Conservation (phyloP, 164 flowering plant species). For the Nymphaea colorata region DNA sequence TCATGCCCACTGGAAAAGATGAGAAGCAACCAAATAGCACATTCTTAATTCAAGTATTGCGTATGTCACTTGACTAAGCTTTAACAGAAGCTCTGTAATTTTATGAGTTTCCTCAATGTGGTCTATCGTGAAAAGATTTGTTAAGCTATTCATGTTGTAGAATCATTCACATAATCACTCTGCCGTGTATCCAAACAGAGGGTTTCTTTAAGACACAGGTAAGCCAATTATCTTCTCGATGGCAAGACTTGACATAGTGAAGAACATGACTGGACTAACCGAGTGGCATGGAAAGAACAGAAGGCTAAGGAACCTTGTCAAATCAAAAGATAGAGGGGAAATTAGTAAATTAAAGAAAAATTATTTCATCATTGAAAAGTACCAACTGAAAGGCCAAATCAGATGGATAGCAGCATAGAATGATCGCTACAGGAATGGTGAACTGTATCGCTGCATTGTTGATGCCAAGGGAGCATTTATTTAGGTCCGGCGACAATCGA, state of each 20-base stretch:
- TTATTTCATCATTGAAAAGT: constrained; percentile 56
- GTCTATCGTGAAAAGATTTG: too few relatives aligned
- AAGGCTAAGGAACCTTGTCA: constrained; percentile 50
- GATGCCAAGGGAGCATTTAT: constrained; percentile 91
- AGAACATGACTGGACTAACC: constrained; percentile 86
- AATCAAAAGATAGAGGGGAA: constrained; percentile 92
- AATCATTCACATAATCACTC: too few relatives aligned
- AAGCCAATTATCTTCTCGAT: constrained; percentile 95
- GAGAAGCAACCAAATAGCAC: too few relatives aligned
- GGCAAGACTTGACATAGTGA: constrained; percentile 93
- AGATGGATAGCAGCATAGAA: constrained; percentile 96
- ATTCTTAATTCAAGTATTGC: too few relatives aligned
- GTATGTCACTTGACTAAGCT: too few relatives aligned
- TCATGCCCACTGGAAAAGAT: too few relatives aligned
- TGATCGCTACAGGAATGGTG: constrained; percentile 66
- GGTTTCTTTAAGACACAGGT: too few relatives aligned
- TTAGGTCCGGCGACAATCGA: constrained; percentile 23
- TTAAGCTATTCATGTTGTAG: too few relatives aligned
- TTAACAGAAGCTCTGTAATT: too few relatives aligned
- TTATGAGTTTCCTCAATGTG: too few relatives aligned
- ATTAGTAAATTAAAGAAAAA: constrained; percentile 74
- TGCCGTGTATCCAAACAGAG: too few relatives aligned
- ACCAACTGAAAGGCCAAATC: constrained; percentile 66
- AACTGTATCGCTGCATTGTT: constrained; percentile 76
- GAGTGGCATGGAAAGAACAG: constrained; percentile 88